phyloP scores from a whole-genome alignment of 2,329 filamentous ascomycete species.

The Trichoderma citrinoviride region DNA sequence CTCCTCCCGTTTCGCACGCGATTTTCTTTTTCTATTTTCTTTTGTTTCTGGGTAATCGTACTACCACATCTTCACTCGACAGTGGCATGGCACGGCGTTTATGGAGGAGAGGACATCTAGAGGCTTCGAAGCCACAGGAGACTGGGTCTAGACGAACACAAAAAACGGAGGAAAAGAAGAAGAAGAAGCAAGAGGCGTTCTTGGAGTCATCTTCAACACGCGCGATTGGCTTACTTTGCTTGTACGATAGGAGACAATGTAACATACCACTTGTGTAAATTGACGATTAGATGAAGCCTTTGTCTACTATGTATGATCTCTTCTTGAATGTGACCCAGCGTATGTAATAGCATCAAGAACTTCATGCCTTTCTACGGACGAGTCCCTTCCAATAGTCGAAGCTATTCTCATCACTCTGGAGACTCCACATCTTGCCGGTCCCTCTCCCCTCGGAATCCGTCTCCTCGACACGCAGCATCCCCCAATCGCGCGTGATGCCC shows the following conservation, averaged over 20 bases:
- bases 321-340: not conserved
- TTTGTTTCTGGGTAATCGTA: conserved; percentile 26
- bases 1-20: conserved; percentile 31
- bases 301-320: not conserved
- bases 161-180: not conserved
- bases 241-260: conserved; percentile 23
- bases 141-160: conserved; percentile 27
- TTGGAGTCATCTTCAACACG: conserved; percentile 13
- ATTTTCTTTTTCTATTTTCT: not conserved
- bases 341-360: no score
- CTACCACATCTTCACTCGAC: conserved; percentile 53
- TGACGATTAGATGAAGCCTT: conserved; percentile 18
- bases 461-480: conserved; percentile 81
- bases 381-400: conserved; percentile 96
- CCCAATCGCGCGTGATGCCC: conserved; percentile 91
- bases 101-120: conserved; percentile 32
- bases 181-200: conserved; percentile 7
- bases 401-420: conserved; percentile 97
- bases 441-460: conserved; percentile 66
- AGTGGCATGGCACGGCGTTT: conserved; percentile 54
- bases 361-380: conserved; percentile 71
- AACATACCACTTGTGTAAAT: conserved; percentile 12
- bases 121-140: conserved; percentile 32
- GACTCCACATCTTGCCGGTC: conserved; percentile 74
- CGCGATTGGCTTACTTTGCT: conserved; percentile 20